Conservation (phyloP, 352 stramenopile genomes). For the Plasmopara muralis region DNA sequence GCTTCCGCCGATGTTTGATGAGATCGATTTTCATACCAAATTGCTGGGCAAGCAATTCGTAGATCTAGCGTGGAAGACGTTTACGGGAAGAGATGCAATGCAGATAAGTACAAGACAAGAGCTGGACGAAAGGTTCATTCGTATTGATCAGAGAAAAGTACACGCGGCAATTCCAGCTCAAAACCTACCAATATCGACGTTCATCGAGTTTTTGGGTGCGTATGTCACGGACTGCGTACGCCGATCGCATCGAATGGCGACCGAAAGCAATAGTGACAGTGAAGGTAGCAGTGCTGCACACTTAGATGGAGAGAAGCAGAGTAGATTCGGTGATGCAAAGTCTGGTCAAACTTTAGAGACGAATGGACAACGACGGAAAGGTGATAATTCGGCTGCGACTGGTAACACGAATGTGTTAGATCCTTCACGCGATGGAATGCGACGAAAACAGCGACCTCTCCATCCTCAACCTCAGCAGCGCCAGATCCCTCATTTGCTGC, state of each 20-base stretch:
- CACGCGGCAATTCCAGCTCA: constrained; percentile 20
- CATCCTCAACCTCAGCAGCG: constrained; percentile 10
- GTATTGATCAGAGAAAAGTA: constrained; percentile 49
- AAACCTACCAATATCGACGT: constrained; percentile 38
- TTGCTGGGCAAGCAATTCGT: constrained; percentile 59
- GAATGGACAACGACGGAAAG: neutral
- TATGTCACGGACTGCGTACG: constrained; percentile 46
- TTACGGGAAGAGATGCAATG: constrained; percentile 25
- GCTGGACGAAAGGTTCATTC: constrained; percentile 31
- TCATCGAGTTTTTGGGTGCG: constrained; percentile 49
- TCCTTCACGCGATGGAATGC: neutral
- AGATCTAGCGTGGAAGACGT: constrained; percentile 47
- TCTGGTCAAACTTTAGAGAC: neutral
- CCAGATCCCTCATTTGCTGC: constrained; percentile 17
- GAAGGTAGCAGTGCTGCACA: neutral
- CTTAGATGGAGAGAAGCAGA: constrained; percentile 2
- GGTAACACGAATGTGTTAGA: constrained; percentile 6
- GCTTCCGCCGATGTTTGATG: constrained; percentile 29
- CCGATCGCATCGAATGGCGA: constrained; percentile 8
- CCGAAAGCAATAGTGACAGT: neutral
- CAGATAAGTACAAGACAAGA: constrained; percentile 25
- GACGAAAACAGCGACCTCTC: constrained; percentile 8
- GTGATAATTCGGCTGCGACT: constrained; percentile 4
- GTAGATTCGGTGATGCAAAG: constrained; percentile 2
- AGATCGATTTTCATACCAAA: constrained; percentile 52